Base-by-base conservation (phyloP, 768 basidiomycete genomes). In the Cystofilobasidium ferigula region DNA sequence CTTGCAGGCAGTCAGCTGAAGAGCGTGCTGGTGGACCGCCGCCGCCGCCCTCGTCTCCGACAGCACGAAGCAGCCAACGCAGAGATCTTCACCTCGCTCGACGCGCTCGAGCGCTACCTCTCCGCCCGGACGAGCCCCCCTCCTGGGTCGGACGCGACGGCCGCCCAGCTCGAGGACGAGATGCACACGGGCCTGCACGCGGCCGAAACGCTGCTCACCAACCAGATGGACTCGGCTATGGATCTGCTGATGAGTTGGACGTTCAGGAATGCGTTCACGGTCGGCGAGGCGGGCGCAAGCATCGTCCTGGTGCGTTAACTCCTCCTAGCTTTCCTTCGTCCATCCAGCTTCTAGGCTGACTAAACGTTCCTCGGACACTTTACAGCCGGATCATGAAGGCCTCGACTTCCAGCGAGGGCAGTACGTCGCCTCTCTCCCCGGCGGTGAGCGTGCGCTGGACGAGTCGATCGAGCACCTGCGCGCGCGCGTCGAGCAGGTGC, bases 41-140 rank as follows among this genome's bases (percentile, higher is more conserved):
- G 28, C 14, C 18, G 26, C 34, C 24, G 20, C 28, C 28, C 14
- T 30, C 2, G 35, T 16, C 6, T 30, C 34, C 28, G 22, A 30
- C 51, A 67, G 65, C 65, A 67, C 59, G 65, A 67, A 30, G 61
- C 65, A 0, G 65, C 65, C 48, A 67, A 67, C 53, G 65, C 65
- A 47, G 65, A 67, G 34, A 67, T 67, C 40, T 67, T 67, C n/a
- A 40, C 60, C 2, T 43, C 60, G 13, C 65, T 67, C 56, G 47
- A 61, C 32, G 38, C 60, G n/a, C 40, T 61, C 38, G 60, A 67
- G 42, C 26, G 43, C 18, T 67, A 59, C 42, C 65, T 67, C 20
- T 48, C 60, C 6, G 53, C 53, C 20, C 65, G 60, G 3, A 36
- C 34, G 24, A 36, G 28, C 32, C 34, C 35, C n/a, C 58, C 54